Conservation (phyloP, 2,329 filamentous ascomycete species). For the Xylariaceae sp. region DNA sequence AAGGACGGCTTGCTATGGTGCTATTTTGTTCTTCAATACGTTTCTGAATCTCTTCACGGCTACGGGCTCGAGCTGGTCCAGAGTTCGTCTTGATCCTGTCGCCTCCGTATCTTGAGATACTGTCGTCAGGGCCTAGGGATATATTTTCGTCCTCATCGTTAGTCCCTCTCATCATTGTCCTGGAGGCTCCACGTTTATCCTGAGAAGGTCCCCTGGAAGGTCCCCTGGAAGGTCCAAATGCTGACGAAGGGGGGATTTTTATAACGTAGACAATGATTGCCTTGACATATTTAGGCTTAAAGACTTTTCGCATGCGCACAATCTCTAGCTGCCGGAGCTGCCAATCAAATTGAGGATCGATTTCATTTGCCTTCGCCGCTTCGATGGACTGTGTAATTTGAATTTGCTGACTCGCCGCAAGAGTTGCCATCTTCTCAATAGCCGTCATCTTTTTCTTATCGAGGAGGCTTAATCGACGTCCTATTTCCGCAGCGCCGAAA, state of each 20-base stretch:
- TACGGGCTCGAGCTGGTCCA: too few species aligned
- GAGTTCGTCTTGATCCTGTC: too few species aligned
- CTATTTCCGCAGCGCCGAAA: neutral
- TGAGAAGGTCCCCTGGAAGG: neutral
- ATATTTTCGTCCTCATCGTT: too few species aligned
- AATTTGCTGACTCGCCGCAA: conserved; percentile 1
- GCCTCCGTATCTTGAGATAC: too few species aligned
- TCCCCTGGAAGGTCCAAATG: neutral
- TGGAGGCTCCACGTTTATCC: too few species aligned
- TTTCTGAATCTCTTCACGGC: too few species aligned
- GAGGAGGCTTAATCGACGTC: neutral
- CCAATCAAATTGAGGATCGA: neutral
- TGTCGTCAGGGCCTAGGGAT: too few species aligned
- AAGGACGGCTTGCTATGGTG: too few species aligned
- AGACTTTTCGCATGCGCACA: neutral
- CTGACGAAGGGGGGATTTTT: neutral
- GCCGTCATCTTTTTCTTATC: conserved; percentile 2
- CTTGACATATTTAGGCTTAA: conserved; percentile 2
- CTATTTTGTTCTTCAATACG: too few species aligned
- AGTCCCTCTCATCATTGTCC: too few species aligned
- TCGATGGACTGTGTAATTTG: conserved; percentile 2
- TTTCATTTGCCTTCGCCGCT: conserved; percentile 1
- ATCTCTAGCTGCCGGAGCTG: conserved; percentile 6
- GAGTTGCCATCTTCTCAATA: neutral
- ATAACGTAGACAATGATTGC: conserved; percentile 6